Conservation (phyloP, 1,284 basidiomycete genomes). For the Megacollybia platyphylla region DNA sequence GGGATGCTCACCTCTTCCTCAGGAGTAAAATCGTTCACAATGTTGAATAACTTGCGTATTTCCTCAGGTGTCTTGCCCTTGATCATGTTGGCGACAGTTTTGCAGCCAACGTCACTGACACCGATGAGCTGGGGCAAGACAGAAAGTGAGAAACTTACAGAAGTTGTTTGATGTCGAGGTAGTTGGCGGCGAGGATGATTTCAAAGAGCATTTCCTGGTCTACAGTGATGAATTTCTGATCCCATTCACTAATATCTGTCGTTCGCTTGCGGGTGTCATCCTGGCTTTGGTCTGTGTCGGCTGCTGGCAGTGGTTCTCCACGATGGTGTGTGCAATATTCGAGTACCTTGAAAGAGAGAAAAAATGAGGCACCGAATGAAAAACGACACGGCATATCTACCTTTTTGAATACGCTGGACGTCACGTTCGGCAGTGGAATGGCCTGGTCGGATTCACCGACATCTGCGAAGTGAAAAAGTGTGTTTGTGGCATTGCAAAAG, state of each 20-base stretch:
- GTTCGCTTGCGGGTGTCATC: slow-evolving; percentile 97
- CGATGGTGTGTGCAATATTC: slow-evolving; percentile 99
- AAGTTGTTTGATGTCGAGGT: slow-evolving; percentile 98
- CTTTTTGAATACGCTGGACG: slow-evolving; percentile 94
- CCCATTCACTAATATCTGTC: slow-evolving; percentile 98
- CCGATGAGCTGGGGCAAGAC: slow-evolving; percentile 1
- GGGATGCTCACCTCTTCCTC: slow-evolving; percentile 78
- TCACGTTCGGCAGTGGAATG: slow-evolving; percentile 96
- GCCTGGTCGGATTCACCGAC: slow-evolving; percentile 87
- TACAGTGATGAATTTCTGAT: slow-evolving; percentile 94
- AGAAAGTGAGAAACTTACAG: slow-evolving; percentile 45
- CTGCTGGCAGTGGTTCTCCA: slow-evolving; percentile 86
- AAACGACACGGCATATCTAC: slow-evolving; percentile 22
- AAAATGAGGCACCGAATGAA: slow-evolving; percentile 5
- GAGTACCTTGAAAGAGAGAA: slow-evolving; percentile 59
- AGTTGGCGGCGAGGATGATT: slow-evolving; percentile 99
- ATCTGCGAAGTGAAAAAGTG: slow-evolving; percentile 38
- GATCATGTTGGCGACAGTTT: slow-evolving; percentile 99
- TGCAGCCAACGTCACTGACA: slow-evolving; percentile 94
- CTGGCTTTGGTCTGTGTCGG: slow-evolving; percentile 68
- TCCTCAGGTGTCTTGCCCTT: slow-evolving; percentile 96
- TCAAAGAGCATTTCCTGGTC: slow-evolving; percentile 98
- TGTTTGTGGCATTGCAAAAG: slow-evolving; percentile 8
- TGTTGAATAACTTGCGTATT: slow-evolving; percentile 95
- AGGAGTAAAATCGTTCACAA: slow-evolving; percentile 96